Conservation (phyloP, 148 eudicot genomes). For the Cornus controversa region DNA sequence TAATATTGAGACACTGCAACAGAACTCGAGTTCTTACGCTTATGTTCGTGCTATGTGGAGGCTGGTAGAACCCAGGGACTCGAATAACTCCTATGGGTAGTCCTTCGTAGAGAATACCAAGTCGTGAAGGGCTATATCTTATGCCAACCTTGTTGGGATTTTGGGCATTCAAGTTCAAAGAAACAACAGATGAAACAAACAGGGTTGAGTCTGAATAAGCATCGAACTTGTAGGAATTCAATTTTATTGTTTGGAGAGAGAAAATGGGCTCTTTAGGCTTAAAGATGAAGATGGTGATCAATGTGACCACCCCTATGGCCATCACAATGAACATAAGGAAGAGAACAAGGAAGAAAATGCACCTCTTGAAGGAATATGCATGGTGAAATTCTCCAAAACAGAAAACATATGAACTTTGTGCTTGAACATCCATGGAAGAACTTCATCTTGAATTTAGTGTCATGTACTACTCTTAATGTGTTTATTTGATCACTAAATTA, state of each 20-base stretch:
- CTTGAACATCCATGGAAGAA: slow-evolving; percentile 1
- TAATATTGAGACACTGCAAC: slow-evolving; percentile 23
- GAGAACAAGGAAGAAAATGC: slow-evolving; percentile 21
- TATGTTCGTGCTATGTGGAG: slow-evolving; percentile 30
- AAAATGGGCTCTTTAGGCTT: slow-evolving; percentile 35
- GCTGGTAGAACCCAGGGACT: slow-evolving; percentile 31
- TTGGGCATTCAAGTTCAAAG: slow-evolving; percentile 21
- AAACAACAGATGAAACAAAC: slow-evolving; percentile 23
- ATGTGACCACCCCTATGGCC: neutral
- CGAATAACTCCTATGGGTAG: slow-evolving; percentile 26
- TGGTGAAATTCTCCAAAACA: too few species aligned
- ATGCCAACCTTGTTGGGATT: slow-evolving; percentile 40
- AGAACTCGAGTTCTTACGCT: slow-evolving; percentile 14
- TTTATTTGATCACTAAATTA: neutral
- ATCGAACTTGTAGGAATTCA: slow-evolving; percentile 28
- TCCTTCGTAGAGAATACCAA: slow-evolving; percentile 27
- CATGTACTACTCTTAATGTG: neutral
- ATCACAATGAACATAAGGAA: slow-evolving; percentile 2
- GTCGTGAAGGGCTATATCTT: slow-evolving; percentile 16
- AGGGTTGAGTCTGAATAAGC: slow-evolving; percentile 5
- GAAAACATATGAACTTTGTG: slow-evolving; percentile 1
- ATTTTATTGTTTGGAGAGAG: slow-evolving; percentile 19
- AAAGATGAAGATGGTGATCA: slow-evolving; percentile 22
- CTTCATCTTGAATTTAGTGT: neutral
- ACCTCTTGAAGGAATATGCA: slow-evolving; percentile 24